Conservation (phyloP, 2,329 filamentous ascomycete genomes). For the Calonectria hongkongensis region DNA sequence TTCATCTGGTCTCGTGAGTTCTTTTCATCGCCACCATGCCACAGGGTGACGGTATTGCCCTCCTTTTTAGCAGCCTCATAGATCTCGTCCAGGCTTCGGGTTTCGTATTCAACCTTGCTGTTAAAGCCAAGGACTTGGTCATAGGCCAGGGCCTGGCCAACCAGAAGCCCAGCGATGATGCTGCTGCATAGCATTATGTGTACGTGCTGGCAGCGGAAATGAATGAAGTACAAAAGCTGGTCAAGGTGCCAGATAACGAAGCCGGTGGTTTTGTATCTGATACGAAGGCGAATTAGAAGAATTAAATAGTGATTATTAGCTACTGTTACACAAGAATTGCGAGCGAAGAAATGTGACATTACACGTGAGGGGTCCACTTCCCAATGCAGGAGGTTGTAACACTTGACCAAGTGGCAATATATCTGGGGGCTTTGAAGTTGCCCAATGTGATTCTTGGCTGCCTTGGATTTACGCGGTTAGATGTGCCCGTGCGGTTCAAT, state of each 20-base stretch:
- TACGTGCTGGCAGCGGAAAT: background rate
- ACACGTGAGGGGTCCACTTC: background rate
- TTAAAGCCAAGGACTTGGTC: conserved; percentile 53
- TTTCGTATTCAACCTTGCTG: conserved; percentile 59
- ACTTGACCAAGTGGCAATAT: too few relatives aligned
- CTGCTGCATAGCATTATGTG: conserved; percentile 35
- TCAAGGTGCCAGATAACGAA: background rate
- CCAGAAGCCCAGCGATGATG: conserved; percentile 35
- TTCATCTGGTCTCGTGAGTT: conserved; percentile 63
- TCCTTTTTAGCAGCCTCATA: conserved; percentile 69
- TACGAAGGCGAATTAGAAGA: background rate
- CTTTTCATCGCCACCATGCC: conserved; percentile 69
- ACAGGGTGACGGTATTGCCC: conserved; percentile 65
- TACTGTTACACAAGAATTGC: background rate
- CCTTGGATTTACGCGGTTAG: too few relatives aligned
- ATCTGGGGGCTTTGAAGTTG: too few relatives aligned
- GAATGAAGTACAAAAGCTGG: too few relatives aligned
- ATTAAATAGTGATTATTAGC: background rate
- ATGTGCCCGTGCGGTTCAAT: background rate
- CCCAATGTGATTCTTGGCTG: too few relatives aligned
- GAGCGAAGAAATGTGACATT: background rate
- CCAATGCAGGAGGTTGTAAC: too few relatives aligned
- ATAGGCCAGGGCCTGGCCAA: conserved; percentile 40
- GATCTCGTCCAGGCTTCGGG: conserved; percentile 68
- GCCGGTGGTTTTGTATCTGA: background rate